Base-by-base conservation (phyloP, 2,329 filamentous ascomycete genomes). In the Boeremia exigua region DNA sequence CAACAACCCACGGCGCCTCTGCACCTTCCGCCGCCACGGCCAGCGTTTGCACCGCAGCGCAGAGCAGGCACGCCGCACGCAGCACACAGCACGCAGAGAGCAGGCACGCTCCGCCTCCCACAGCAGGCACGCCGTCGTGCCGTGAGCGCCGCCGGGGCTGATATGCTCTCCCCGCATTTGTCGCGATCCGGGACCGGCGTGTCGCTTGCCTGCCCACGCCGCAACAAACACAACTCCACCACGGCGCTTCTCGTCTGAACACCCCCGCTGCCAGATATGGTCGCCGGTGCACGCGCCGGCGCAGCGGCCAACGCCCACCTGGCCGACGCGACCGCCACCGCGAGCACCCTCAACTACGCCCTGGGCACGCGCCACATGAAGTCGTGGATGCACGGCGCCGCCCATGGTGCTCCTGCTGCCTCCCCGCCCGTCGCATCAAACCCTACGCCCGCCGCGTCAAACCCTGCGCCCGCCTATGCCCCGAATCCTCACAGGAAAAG, bases 341-440 rank as follows among this genome's bases (percentile, higher is more conserved):
- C 61, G 15, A 59, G 56, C 27, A 67, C 70, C 1, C 66, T 75
- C 48, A 62, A 67, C 50, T 51, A 59, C 47, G 69, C 66, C 1
- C 60, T 75, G 47, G 71, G 72, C 27, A 70, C 63, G 27, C 69
- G 66, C 2, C 59, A 50, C 30, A 65, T 63, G 27, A 75, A 71
- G 61, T 61, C 66, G 36, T 75, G 72, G 72, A 74, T 75, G 71
- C 54, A 25, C 8, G 47, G 44, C 17, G 14, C 44, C 0, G 19
- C 19, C 36, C 19, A 49, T 32, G 30, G 14, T 42, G 6, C 54
- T 17, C 12, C 44, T 14, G 23, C 48, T 23, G 15, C 11, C 17
- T 36, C 47, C 17, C 30, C 55, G n/a, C 12, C 38, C n/a, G 23
- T 38, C 28, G 19, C 48, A 8, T 5, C 27, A 12, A 44, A 10